A percentile compares a stretch with the other conserved stretches of the same genome.
phyloP scores from a whole-genome alignment of 345 rosid genomes.

The Dipteronia dyeriana region DNA sequence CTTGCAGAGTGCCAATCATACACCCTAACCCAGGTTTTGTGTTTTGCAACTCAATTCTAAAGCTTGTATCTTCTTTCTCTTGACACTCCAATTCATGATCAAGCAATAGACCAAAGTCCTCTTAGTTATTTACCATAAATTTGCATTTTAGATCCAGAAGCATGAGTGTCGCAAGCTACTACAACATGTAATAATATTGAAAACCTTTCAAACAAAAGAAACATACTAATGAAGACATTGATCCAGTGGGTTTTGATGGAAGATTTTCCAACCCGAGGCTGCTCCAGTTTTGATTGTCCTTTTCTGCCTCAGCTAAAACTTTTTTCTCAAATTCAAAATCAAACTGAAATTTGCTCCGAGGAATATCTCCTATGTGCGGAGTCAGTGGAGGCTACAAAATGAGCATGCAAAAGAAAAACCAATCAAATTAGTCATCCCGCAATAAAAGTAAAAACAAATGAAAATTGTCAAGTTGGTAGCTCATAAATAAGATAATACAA shows the following conservation, averaged over 20 bases:
- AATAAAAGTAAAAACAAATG: background rate
- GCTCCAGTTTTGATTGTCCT: constrained; percentile 70
- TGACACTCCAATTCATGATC: background rate
- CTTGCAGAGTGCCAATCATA: background rate
- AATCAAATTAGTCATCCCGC: constrained; percentile 1
- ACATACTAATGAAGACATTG: constrained; percentile 52
- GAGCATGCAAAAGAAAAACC: constrained; percentile 7
- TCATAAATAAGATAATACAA: background rate
- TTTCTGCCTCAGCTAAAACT: constrained; percentile 72
- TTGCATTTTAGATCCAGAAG: background rate
- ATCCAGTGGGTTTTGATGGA: constrained; percentile 49
- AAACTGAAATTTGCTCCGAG: constrained; percentile 72
- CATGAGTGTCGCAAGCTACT: background rate
- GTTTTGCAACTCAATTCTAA: background rate
- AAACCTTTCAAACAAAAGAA: background rate
- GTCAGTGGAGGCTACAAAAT: constrained; percentile 66
- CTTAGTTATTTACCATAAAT: background rate
- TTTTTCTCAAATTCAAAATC: constrained; percentile 76
- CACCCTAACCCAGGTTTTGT: background rate
- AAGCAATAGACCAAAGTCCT: background rate
- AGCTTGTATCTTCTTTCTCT: background rate
- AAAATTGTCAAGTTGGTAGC: background rate
- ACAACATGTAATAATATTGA: background rate
- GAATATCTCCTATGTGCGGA: constrained; percentile 64
- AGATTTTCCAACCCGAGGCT: constrained; percentile 62